Evolutionary conservation across 495 filamentous ascomycete genomes (phyloP).

Genomic region (Parathielavia hyrcaniae): DNA sequence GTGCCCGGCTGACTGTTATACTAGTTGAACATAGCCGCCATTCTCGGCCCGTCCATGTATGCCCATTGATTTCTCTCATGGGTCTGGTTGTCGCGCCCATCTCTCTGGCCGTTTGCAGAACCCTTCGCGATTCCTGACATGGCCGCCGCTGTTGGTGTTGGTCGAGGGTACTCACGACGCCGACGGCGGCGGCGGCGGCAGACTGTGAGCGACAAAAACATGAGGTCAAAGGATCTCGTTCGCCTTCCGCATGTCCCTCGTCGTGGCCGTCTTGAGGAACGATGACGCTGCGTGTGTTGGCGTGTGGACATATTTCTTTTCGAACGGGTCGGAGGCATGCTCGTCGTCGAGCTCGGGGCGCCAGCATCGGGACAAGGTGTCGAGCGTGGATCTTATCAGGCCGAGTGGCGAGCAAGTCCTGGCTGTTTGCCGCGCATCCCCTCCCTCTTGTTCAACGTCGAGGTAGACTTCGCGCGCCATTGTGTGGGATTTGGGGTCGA

Average conservation of each 20-base stretch:
- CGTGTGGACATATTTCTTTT: constrained; percentile 33
- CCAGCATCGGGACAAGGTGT: constrained; percentile 15
- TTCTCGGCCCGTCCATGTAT: background rate
- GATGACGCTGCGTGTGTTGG: constrained; percentile 40
- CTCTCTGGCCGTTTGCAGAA: background rate
- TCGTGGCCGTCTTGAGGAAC: constrained; percentile 39
- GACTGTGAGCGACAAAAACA: too few species aligned
- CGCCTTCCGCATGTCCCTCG: constrained; percentile 32
- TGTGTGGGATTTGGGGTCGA: background rate
- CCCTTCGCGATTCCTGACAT: background rate
- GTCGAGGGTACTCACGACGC: background rate
- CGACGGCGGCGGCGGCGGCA: background rate
- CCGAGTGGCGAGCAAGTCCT: constrained; percentile 18
- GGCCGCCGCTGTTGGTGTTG: background rate
- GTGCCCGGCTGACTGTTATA: constrained; percentile 13
- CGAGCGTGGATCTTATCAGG: constrained; percentile 17
- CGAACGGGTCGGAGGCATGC: background rate
- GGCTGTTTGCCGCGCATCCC: background rate
- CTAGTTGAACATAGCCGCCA: background rate
- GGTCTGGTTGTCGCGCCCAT: background rate
- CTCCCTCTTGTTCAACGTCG: constrained; percentile 4
- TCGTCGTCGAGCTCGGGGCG: constrained; percentile 1
- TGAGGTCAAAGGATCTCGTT: constrained; percentile 34
- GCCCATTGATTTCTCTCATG: background rate
- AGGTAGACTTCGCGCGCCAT: constrained; percentile 13